A percentile compares a stretch with the other conserved stretches of the same genome.
phyloP scores from a whole-genome alignment of 306 rosid species.

The Prunus dulcis region DNA sequence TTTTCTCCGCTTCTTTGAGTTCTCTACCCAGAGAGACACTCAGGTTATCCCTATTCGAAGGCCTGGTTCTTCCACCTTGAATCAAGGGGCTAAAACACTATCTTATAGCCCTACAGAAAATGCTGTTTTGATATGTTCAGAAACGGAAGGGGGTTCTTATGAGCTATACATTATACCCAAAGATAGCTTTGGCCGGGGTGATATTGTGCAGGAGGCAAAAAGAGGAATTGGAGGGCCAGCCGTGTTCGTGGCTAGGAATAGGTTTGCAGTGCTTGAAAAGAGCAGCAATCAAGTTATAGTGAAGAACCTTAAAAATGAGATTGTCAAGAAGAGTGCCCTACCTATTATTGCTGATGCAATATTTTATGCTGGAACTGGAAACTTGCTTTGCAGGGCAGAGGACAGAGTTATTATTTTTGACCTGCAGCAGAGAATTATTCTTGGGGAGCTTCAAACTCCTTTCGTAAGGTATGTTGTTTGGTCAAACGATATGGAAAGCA shows the following conservation, averaged over 20 bases:
- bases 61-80: constrained; percentile 67
- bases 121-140: constrained; percentile 76
- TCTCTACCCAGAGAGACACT: constrained; percentile 61
- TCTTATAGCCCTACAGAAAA: constrained; percentile 76
- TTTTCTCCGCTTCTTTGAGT: constrained; percentile 71
- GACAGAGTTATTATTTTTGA: constrained; percentile 75
- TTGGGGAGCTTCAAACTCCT: constrained; percentile 82
- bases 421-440: constrained; percentile 67
- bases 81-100: constrained; percentile 76
- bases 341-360: constrained; percentile 69
- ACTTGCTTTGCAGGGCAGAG: constrained; percentile 77
- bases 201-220: constrained; percentile 66
- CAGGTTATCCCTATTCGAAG: constrained; percentile 76
- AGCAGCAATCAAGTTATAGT: constrained; percentile 62
- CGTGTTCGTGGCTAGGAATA: constrained; percentile 77
- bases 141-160: constrained; percentile 79
- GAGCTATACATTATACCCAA: constrained; percentile 75
- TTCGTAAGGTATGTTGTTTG: constrained; percentile 71
- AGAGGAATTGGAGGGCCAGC: constrained; percentile 85
- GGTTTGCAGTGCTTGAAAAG: constrained; percentile 86
- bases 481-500: constrained; percentile 78
- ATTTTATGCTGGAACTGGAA: constrained; percentile 78
- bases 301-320: constrained; percentile 70
- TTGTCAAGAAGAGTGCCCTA: constrained; percentile 68
- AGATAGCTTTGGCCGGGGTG: constrained; percentile 73